Conservation (phyloP, 2,329 filamentous ascomycete genomes). For the Phialemoniopsis sp. region DNA sequence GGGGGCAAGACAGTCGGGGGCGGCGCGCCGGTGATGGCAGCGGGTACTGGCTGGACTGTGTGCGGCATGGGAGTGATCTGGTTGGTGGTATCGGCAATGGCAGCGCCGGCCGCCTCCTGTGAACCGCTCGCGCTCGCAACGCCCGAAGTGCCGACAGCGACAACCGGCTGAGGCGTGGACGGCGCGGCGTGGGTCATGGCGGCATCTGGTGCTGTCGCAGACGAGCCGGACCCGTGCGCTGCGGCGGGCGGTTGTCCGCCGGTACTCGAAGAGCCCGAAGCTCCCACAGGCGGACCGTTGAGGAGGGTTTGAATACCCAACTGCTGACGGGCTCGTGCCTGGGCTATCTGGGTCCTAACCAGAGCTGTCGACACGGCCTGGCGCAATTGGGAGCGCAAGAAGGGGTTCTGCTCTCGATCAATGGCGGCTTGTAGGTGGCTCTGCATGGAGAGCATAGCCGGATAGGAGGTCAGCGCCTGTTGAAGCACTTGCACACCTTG, state of each 20-base stretch:
- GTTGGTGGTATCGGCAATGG: neutral
- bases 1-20: slow-evolving; percentile 8
- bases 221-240: neutral
- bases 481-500: slow-evolving; percentile 43
- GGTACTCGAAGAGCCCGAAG: neutral
- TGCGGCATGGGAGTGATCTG: slow-evolving; percentile 11
- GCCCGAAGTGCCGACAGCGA: neutral
- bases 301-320: slow-evolving; percentile 9
- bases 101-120: neutral
- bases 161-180: neutral
- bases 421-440: slow-evolving; percentile 46
- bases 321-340: slow-evolving; percentile 22
- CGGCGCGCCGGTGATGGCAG: slow-evolving; percentile 3
- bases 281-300: slow-evolving; percentile 7
- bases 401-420: slow-evolving; percentile 43
- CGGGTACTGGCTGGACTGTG: slow-evolving; percentile 1
- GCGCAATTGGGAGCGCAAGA: slow-evolving; percentile 43
- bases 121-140: no score
- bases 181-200: neutral
- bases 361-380: slow-evolving; percentile 43
- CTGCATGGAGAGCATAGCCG: slow-evolving; percentile 43
- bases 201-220: neutral
- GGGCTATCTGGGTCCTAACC: slow-evolving; percentile 39
- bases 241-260: neutral
- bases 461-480: slow-evolving; percentile 40